Percentiles rank a stretch among this genome's conserved stretches.
Evolutionary conservation across 768 basidiomycete species (phyloP).

Genomic region (Rhodotorula paludigena): DNA sequence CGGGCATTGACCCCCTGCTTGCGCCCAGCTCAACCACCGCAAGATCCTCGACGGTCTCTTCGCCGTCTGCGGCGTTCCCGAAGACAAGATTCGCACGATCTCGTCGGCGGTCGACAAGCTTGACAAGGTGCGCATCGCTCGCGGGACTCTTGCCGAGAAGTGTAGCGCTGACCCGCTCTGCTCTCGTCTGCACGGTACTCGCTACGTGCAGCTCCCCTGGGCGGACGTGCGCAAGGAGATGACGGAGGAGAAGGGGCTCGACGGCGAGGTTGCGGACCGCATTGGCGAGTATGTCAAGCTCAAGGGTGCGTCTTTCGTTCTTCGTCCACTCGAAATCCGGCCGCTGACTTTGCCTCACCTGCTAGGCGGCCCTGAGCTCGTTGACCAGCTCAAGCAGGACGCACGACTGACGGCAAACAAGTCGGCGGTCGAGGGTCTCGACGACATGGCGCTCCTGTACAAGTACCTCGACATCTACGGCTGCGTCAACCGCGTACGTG

Average conservation of each 20-base stretch:
- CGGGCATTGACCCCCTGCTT: too few species aligned
- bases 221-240: conserved; percentile 88
- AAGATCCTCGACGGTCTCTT: conserved; percentile 97
- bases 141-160: neutral
- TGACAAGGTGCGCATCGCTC: conserved; percentile 70
- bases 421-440: conserved; percentile 72
- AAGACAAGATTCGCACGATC: conserved; percentile 81
- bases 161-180: too few species aligned
- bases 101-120: conserved; percentile 97
- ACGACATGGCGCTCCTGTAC: conserved; percentile 82
- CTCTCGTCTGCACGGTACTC: too few species aligned
- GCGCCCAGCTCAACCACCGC: conserved; percentile 76
- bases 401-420: conserved; percentile 61
- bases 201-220: conserved; percentile 84
- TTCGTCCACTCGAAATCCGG: neutral
- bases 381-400: conserved; percentile 66
- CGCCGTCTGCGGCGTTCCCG: conserved; percentile 87
- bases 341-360: neutral
- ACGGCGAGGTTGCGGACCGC: conserved; percentile 72
- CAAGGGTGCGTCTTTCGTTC: conserved; percentile 60
- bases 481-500: conserved; percentile 67
- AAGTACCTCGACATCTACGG: conserved; percentile 72
- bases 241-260: conserved; percentile 90
- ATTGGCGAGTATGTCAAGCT: conserved; percentile 96
- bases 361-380: conserved; percentile 69